Evolutionary conservation across 1,284 basidiomycete species (phyloP), one percentile per base, ranked within the genome.

Genomic region (Vanrija sp.): DNA sequence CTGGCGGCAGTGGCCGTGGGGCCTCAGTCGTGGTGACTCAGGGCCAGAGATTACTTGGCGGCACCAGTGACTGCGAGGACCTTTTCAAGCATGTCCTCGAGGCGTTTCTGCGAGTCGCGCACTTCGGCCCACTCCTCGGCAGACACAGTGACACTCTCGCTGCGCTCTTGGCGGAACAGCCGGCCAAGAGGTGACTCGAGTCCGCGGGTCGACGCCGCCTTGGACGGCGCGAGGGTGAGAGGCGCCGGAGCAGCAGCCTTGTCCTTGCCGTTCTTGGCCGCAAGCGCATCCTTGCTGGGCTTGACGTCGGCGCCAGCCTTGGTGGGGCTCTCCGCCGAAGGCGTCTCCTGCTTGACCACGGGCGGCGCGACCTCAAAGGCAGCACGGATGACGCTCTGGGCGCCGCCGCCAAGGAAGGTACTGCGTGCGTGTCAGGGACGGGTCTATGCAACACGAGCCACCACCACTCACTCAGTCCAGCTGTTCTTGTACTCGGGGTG

Each of bases 331-430:
- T 12, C 34, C 4, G 34, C 9, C 34, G 62, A 26, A 9, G 64
- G 62, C 3, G 65, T 52, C 15, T 51, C 61, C 42, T 18, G 50
- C 39, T 19, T 38, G 34, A 21, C 49, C 14, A 47, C 44, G 29
- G 67, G 64, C 1, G 71, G 70, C 9, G 58, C 64, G 3, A 67
- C 62, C 55, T 77, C 72, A 49, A 77, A 77, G 10, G 74, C 71
- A 2, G 73, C 70, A 19, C 62, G 61, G 26, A 77, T 71, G 42
- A 73, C 63, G 10, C 60, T 54, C 55, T 72, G 71, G 16, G 68
- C 65, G 23, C 67, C 71, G 9, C 68, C 66, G 14, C 72, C 73
- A 6, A 74, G 62, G 62, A 72, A 70, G 6, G 71, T 72, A 52
- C 25, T 47, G 25, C 14, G 19, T 28, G 6, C 25, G 23, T 38